Evolutionary conservation across 1,284 basidiomycete species (phyloP), one percentile per base, ranked within the genome.

Genomic region (Limonomyces culmigenus): DNA sequence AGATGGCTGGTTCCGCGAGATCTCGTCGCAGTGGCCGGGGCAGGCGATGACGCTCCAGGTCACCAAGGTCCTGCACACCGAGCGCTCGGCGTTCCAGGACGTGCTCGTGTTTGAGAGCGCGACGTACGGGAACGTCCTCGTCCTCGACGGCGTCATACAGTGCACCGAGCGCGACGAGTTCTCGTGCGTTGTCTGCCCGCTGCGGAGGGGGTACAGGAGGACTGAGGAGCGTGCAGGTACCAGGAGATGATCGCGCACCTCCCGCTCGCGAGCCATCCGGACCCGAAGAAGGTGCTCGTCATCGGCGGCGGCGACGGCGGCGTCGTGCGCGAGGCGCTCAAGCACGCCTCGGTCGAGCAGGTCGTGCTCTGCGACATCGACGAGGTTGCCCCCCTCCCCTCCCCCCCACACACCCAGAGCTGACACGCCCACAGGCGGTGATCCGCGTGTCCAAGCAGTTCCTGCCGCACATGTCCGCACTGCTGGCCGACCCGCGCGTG

Each of bases 161-260:
- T 88, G 83, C 60, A 93, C 92, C 2, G 93, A 98, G 63, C 78
- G 92, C 37, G 93, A 97, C 55, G 93, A 98, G 59, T 98, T 97
- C 58, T 89, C 91, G 77, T 95, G 58, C 49, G 81, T 74, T n/a
- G 8, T 23, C 33, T 18, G 20, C 15, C 19, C 17, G 5, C 3
- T n/a, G 14, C n/a, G 29, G 11, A 21, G 35, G 32, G 19, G 34
- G 37, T 42, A 19, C 14, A 19, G 23, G 16, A 36, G 19, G 36
- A 37, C 27, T 30, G 39, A 29, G 18, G 30, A 35, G 16, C 16
- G 30, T 29, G 5, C 47, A 91, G 86, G n/a, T 97, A 97, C 61
- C 95, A 98, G 57, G 93, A 99, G 64, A 97, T 98, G 93, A 98
- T 99, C 50, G 74, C 93, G 14, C 92, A 97, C 61, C 64, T 99